Base-by-base conservation (phyloP, 2,329 filamentous ascomycete genomes). In the Ophiostoma sp. region DNA sequence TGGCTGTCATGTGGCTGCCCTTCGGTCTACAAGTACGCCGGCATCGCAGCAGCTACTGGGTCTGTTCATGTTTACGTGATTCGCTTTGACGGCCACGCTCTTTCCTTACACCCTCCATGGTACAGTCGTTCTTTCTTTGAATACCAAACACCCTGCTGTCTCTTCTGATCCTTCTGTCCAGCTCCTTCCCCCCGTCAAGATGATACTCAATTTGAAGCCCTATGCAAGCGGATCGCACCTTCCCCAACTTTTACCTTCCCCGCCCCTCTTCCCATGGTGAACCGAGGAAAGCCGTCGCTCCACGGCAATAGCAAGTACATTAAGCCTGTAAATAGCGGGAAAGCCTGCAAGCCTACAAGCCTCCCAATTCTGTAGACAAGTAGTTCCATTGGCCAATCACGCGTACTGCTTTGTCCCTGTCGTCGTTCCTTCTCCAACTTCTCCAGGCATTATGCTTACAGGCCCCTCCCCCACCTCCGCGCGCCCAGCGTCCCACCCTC, bases 261-360 rank as follows among this genome's bases (percentile, higher is more conserved):
- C 58, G 58, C 58, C 40, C 27, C 52, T 45, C 42, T 64, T 55
- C 47, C 44, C 45, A 68, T 62, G 64, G 62, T 66, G 66, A 72
- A 68, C 71, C 71, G 71, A 72, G 71, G 69, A 69, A 70, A 72
- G 69, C 71, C 71, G 71, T 45, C n/a, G 18, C 49, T 12, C 27
- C n/a, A 11, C 49, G 49, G 49, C 18, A 55, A 55, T 55, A 44
- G 42, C 8, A 12, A 44, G 42, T 44, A 44, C 42, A 2, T 3
- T 44, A 1, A 27, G 27, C 27, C 27, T 27, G 27, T 27, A 27
- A 27, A 27, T 2, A 27, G 27, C 27, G 27, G 27, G 27, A 27
- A 27, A 27, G 27, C 27, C 27, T 27, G 2, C 27, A 27, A 27
- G 27, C 27, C 27, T 27, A 27, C 27, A 27, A 27, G 27, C 27